Percentiles rank a stretch among this genome's conserved stretches.
phyloP scores from a whole-genome alignment of 2,329 filamentous ascomycete species.

The Botryosphaeria dothidea region DNA sequence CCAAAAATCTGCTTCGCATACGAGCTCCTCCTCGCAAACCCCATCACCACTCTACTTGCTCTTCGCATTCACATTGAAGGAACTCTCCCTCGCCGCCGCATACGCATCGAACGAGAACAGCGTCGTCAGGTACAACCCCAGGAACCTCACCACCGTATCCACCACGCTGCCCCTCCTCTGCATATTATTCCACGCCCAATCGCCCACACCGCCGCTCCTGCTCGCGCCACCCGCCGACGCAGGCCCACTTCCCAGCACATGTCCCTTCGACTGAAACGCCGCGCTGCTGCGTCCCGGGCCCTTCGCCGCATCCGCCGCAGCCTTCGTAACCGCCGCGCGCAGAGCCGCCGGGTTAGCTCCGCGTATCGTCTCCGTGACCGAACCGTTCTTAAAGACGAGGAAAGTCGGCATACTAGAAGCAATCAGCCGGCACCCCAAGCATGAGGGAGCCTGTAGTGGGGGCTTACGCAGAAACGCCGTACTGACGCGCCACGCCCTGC shows the following conservation, averaged over 20 bases:
- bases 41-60: neutral
- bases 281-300: conserved; percentile 36
- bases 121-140: conserved; percentile 49
- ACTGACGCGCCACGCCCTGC: conserved; percentile 50
- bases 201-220: conserved; percentile 23
- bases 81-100: conserved; percentile 45
- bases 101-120: conserved; percentile 48
- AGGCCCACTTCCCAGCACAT: conserved; percentile 39
- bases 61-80: conserved; percentile 41
- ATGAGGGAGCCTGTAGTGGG: conserved; percentile 14
- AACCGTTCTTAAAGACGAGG: conserved; percentile 46
- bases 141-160: conserved; percentile 45
- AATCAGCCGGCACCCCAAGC: conserved; percentile 24
- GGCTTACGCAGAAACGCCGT: conserved; percentile 50
- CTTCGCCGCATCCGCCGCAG: conserved; percentile 40
- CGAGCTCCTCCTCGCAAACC: too few relatives aligned
- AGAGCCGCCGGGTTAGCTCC: conserved; percentile 52
- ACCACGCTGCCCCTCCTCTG: conserved; percentile 37
- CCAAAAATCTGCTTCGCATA: neutral
- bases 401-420: conserved; percentile 49
- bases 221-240: conserved; percentile 17
- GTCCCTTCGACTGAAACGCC: conserved; percentile 44
- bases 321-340: conserved; percentile 48
- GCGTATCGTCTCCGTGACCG: conserved; percentile 48
- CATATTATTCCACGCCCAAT: conserved; percentile 29